A percentile compares a stretch with the other conserved stretches of the same genome.
Conservation (phyloP, 2,329 filamentous ascomycete species). For the Xylaria sp. region DNA sequence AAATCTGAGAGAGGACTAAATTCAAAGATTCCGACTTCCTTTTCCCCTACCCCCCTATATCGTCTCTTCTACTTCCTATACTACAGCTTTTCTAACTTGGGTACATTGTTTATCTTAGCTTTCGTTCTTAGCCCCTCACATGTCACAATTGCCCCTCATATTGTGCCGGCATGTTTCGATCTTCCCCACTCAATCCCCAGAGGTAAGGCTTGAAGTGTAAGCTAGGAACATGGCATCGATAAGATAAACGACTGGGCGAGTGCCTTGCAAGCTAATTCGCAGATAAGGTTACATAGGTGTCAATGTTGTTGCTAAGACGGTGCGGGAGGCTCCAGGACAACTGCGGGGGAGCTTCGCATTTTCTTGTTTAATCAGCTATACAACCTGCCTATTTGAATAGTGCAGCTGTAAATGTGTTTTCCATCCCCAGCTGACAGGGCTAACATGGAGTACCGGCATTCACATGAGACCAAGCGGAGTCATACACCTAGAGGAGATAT, state of each 20-base stretch:
- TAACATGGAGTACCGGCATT: background rate
- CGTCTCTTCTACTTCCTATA: background rate
- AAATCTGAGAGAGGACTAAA: background rate
- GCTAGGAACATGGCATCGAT: slow-evolving; percentile 8
- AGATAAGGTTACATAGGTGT: slow-evolving; percentile 20
- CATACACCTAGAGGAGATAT: background rate
- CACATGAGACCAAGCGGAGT: background rate
- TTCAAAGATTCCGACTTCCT: background rate
- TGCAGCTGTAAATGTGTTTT: background rate
- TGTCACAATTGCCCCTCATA: too few species aligned
- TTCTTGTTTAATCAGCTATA: background rate
- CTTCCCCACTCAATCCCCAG: slow-evolving; percentile 25
- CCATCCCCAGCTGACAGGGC: background rate
- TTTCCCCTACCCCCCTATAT: background rate
- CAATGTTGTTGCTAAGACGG: slow-evolving; percentile 24
- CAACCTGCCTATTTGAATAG: background rate
- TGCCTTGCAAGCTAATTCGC: slow-evolving; percentile 14
- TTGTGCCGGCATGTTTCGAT: slow-evolving; percentile 5
- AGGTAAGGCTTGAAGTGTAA: slow-evolving; percentile 18
- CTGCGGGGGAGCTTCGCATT: background rate
- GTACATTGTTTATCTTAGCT: slow-evolving; percentile 4
- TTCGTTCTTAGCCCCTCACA: slow-evolving; percentile 19
- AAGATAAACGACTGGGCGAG: slow-evolving; percentile 15
- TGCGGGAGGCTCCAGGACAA: background rate
- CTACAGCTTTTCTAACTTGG: background rate